Evolutionary conservation across 257 asterid species (phyloP).

Genomic region (Perilla frutescens): DNA sequence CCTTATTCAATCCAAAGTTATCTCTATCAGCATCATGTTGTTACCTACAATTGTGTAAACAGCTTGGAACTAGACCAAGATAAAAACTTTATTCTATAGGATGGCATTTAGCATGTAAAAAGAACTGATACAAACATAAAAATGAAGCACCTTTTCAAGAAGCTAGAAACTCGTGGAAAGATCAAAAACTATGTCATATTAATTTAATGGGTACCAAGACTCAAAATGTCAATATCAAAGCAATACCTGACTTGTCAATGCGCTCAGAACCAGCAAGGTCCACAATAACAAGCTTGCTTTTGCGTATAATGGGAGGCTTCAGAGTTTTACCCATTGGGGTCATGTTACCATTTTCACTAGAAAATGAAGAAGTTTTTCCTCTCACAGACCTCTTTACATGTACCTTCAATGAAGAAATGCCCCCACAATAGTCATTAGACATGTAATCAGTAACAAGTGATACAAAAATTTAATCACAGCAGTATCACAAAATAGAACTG

Average conservation of each 20-base stretch:
- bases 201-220: conserved; percentile 7
- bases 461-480: conserved; percentile 3
- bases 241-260: conserved; percentile 73
- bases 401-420: conserved; percentile 49
- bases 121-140: conserved; percentile 5
- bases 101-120: conserved; percentile 3
- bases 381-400: conserved; percentile 71
- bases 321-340: conserved; percentile 52
- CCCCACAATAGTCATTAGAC: conserved; percentile 14
- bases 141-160: conserved; percentile 18
- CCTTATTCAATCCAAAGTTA: too few relatives aligned
- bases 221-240: conserved; percentile 24
- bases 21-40: too few relatives aligned
- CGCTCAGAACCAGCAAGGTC: conserved; percentile 99
- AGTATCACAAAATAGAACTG: conserved; percentile 20
- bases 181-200: background rate
- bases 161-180: conserved; percentile 3
- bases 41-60: conserved; percentile 6
- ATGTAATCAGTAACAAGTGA: conserved; percentile 9
- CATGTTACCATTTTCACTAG: conserved; percentile 62
- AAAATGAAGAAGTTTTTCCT: conserved; percentile 60
- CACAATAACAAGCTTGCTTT: conserved; percentile 80
- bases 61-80: conserved; percentile 11
- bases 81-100: background rate
- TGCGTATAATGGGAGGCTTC: conserved; percentile 75